Evolutionary conservation across 2,329 filamentous ascomycete species (phyloP).

Genomic region (Huntiella decipiens): DNA sequence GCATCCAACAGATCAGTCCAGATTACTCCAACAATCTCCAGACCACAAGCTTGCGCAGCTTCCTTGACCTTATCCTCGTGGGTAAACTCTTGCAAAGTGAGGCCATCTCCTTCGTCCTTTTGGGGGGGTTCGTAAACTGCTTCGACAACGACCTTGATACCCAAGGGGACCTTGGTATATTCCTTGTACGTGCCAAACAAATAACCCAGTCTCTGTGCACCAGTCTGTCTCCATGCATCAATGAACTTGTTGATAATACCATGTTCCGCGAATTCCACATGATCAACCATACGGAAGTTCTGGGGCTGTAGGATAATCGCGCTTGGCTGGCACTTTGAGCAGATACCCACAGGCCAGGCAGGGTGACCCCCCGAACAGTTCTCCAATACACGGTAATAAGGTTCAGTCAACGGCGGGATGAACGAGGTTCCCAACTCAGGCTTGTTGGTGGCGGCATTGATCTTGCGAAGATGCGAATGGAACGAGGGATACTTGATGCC

Average conservation of each 20-base stretch:
- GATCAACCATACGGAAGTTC: slow-evolving; percentile 89
- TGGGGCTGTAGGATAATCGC: slow-evolving; percentile 92
- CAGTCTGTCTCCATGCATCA: slow-evolving; percentile 77
- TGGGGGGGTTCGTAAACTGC: slow-evolving; percentile 95
- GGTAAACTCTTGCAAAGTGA: slow-evolving; percentile 69
- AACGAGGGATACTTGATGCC: slow-evolving; percentile 99
- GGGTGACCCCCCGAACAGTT: slow-evolving; percentile 88
- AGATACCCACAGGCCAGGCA: slow-evolving; percentile 88
- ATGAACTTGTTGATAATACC: slow-evolving; percentile 76
- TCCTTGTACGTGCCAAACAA: slow-evolving; percentile 81
- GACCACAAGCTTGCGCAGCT: slow-evolving; percentile 61
- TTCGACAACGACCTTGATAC: slow-evolving; percentile 87
- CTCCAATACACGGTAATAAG: slow-evolving; percentile 72
- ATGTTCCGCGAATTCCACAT: slow-evolving; percentile 84
- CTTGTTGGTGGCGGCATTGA: slow-evolving; percentile 93
- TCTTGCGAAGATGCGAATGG: slow-evolving; percentile 82
- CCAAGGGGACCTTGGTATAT: slow-evolving; percentile 81
- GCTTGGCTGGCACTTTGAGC: slow-evolving; percentile 93
- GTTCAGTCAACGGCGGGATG: slow-evolving; percentile 85
- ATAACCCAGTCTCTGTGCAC: slow-evolving; percentile 69
- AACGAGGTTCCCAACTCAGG: slow-evolving; percentile 85
- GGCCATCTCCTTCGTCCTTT: slow-evolving; percentile 69
- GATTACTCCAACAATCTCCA: slow-evolving; percentile 80
- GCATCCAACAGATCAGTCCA: slow-evolving; percentile 83
- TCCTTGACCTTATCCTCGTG: slow-evolving; percentile 68